phyloP scores from a whole-genome alignment of 192 early-diverging fungal species.

The Coemansia sp. region DNA sequence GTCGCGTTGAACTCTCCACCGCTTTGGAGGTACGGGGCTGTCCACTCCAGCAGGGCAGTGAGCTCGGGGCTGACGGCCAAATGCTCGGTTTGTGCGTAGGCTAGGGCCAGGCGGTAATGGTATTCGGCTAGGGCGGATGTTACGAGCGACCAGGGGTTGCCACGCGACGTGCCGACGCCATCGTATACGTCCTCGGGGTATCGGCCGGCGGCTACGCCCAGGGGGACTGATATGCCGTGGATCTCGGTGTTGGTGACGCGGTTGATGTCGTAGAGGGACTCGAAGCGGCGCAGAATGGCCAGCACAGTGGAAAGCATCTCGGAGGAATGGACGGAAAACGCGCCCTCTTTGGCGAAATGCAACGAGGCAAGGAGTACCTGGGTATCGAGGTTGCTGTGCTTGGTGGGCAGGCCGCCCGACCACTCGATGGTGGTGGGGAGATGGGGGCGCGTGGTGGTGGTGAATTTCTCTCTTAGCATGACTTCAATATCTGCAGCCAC shows the following conservation, averaged over 20 bases:
- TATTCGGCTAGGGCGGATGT: constrained; percentile 65
- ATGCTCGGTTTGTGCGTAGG: constrained; percentile 15
- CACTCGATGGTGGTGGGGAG: constrained; percentile 48
- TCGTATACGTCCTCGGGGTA: constrained; percentile 80
- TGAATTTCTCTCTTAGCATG: constrained; percentile 46
- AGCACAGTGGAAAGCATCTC: constrained; percentile 25
- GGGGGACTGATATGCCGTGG: constrained; percentile 7
- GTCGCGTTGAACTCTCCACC: constrained; percentile 12
- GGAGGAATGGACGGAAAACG: constrained; percentile 11
- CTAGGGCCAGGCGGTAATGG: constrained; percentile 56
- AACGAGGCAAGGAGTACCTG: constrained; percentile 62
- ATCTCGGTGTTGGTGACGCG: constrained; percentile 16
- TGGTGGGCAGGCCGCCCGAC: constrained; percentile 46
- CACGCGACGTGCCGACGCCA: constrained; percentile 60
- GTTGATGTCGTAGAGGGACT: constrained; percentile 28
- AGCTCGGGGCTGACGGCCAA: constrained; percentile 43
- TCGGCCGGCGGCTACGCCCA: constrained; percentile 65
- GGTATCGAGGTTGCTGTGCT: constrained; percentile 58
- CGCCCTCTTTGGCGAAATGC: constrained; percentile 32
- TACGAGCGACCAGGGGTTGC: constrained; percentile 78
- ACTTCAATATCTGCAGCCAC: constrained; percentile 35
- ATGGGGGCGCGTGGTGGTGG: constrained; percentile 17
- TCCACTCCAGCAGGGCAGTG: constrained; percentile 36
- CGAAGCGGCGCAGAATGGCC: constrained; percentile 17
- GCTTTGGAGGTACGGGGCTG: background rate